Evolutionary conservation across 257 asterid species (phyloP).

Genomic region (Solanum habrochaites): DNA sequence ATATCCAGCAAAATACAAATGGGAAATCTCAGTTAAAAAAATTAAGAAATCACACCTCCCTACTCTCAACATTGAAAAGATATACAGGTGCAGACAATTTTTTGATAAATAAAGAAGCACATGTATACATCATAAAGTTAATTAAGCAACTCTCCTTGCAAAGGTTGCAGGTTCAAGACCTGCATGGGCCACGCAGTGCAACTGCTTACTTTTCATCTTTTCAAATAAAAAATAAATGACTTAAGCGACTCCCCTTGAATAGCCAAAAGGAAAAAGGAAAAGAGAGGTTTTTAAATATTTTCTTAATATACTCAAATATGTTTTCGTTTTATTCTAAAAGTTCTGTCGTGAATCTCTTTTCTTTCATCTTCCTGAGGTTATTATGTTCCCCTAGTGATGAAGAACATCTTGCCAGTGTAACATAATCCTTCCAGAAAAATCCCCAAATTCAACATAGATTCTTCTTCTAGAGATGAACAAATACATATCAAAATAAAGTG

Average conservation of each 20-base stretch:
- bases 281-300: background rate
- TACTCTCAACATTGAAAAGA: background rate
- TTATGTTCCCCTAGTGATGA: background rate
- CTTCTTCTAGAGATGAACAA: background rate
- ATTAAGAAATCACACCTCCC: background rate
- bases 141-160: background rate
- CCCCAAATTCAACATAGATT: background rate
- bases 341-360: background rate
- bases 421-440: background rate
- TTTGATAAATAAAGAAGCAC: background rate
- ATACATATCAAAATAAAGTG: background rate
- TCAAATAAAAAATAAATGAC: background rate
- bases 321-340: background rate
- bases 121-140: background rate
- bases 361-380: background rate
- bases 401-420: background rate
- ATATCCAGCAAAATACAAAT: background rate
- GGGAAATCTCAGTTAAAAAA: background rate
- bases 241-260: background rate
- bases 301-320: background rate
- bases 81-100: background rate
- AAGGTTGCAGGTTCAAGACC: background rate
- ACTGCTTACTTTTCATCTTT: background rate
- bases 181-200: background rate
- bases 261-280: background rate